phyloP scores from a whole-genome alignment of 176 grass and related monocot species.

The Oryza coarctata region DNA sequence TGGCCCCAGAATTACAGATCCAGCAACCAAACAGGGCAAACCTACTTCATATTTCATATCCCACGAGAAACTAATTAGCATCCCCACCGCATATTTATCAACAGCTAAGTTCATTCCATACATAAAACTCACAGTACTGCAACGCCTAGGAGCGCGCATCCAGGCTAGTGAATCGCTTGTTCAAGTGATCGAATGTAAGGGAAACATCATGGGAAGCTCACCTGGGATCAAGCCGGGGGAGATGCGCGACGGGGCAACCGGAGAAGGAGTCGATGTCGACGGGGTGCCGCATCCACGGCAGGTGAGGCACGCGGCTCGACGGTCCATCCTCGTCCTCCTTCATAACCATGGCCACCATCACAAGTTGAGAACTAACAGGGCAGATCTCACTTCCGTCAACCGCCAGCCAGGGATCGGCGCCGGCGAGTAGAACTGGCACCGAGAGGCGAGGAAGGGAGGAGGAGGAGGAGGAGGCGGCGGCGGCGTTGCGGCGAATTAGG shows the following conservation, averaged over 20 bases:
- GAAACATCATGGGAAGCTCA: background rate
- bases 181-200: background rate
- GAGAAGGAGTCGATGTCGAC: slow-evolving; percentile 64
- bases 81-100: background rate
- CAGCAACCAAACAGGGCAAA: background rate
- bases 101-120: background rate
- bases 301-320: slow-evolving; percentile 49
- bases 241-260: slow-evolving; percentile 36
- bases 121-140: background rate
- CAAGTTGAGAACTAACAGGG: background rate
- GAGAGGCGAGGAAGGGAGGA: background rate
- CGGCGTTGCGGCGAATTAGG: slow-evolving; percentile 17
- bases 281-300: slow-evolving; percentile 65
- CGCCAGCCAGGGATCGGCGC: background rate
- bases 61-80: background rate
- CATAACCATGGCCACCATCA: slow-evolving; percentile 34
- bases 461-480: background rate
- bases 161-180: background rate
- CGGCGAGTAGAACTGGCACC: background rate
- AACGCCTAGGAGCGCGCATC: background rate
- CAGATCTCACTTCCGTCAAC: background rate
- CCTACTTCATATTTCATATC: background rate
- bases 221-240: slow-evolving; percentile 61
- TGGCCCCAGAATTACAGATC: background rate
- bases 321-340: slow-evolving; percentile 15